Evolutionary conservation across 441 rosid species (phyloP).

Genomic region (Syzygium syzygioides): DNA sequence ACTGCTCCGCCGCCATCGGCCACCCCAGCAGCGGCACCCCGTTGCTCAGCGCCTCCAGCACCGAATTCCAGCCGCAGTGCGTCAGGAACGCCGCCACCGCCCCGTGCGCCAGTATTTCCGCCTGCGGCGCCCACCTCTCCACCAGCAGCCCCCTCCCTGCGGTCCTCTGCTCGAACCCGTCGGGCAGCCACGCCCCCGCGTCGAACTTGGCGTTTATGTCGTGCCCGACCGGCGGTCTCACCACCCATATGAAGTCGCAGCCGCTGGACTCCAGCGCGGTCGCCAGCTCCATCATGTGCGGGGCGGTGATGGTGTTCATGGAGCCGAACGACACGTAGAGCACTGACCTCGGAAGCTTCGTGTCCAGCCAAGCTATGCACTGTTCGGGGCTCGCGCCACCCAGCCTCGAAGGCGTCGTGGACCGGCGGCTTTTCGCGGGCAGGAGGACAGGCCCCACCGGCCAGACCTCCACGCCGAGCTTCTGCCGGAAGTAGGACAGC

Average conservation of each 20-base stretch:
- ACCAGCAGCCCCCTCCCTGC: slow-evolving; percentile 44
- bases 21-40: slow-evolving; percentile 75
- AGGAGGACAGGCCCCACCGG: slow-evolving; percentile 30
- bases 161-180: slow-evolving; percentile 43
- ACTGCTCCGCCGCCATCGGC: slow-evolving; percentile 80
- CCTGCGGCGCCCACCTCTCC: slow-evolving; percentile 66
- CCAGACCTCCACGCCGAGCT: slow-evolving; percentile 44
- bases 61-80: slow-evolving; percentile 88
- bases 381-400: slow-evolving; percentile 13
- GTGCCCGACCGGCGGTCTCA: slow-evolving; percentile 61
- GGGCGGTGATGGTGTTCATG: slow-evolving; percentile 44
- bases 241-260: slow-evolving; percentile 67
- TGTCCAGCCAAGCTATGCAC: slow-evolving; percentile 46
- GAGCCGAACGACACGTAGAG: slow-evolving; percentile 62
- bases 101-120: slow-evolving; percentile 51
- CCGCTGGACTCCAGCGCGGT: slow-evolving; percentile 48
- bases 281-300: slow-evolving; percentile 67
- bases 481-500: slow-evolving; percentile 38
- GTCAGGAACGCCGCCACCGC: slow-evolving; percentile 53
- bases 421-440: slow-evolving; percentile 19
- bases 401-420: slow-evolving; percentile 6
- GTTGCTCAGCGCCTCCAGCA: slow-evolving; percentile 45
- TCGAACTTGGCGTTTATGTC: slow-evolving; percentile 48
- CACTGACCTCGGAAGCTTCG: slow-evolving; percentile 45
- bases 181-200: slow-evolving; percentile 39